Conservation (phyloP, 2,329 filamentous ascomycete genomes). For the Pyricularia grisea region DNA sequence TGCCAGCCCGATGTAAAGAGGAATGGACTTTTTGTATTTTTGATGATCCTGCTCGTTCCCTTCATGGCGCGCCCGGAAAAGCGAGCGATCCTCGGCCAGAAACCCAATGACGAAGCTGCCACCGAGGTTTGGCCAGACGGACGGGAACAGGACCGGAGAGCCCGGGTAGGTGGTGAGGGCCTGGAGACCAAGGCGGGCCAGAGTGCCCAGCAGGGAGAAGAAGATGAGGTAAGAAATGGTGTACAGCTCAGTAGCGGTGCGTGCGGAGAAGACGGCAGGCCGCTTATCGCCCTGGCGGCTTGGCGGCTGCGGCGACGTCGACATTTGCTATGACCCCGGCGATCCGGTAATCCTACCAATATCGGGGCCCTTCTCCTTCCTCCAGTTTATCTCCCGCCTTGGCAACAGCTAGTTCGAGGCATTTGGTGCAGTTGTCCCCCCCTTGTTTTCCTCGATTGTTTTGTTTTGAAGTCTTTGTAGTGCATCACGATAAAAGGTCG, state of each 20-base stretch:
- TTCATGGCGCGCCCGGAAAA: constrained; percentile 14
- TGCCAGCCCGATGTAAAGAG: constrained; percentile 62
- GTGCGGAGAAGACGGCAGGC: neutral
- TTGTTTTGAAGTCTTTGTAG: neutral
- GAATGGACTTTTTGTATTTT: constrained; percentile 72
- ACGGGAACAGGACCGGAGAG: constrained; percentile 62
- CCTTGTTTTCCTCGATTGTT: neutral
- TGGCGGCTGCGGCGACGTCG: constrained; percentile 5
- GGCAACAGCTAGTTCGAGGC: neutral
- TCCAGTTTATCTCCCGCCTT: neutral
- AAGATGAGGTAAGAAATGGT: constrained; percentile 75
- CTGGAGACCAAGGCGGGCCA: constrained; percentile 73
- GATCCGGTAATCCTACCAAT: neutral
- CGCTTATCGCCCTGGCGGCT: constrained; percentile 7
- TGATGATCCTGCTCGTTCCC: constrained; percentile 54
- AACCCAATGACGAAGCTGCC: constrained; percentile 83
- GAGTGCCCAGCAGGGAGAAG: constrained; percentile 76
- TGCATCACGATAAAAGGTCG: neutral
- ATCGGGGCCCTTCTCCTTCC: neutral
- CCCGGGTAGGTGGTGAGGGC: constrained; percentile 72
- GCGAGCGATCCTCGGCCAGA: constrained; percentile 29
- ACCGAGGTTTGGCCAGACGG: constrained; percentile 80
- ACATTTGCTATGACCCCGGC: neutral
- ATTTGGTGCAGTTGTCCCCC: neutral
- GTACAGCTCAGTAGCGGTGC: constrained; percentile 47